These are phyloP conservation scores for Coemansia sp. DNA, from an alignment of 192 early-diverging fungal species.

Conservation along the genomic window DNA sequence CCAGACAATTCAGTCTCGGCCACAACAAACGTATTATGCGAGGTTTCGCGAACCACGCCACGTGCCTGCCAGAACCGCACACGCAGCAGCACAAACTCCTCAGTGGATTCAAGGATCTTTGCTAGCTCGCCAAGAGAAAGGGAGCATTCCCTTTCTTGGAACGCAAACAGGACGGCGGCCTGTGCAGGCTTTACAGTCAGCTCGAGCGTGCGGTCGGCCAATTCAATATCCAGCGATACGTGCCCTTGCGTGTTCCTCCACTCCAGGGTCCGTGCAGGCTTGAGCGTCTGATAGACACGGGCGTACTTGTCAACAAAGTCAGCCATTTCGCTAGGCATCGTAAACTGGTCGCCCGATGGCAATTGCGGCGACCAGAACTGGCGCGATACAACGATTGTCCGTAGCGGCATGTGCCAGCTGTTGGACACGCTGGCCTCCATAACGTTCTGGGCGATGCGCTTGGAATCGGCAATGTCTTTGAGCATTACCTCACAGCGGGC, in stretches of 20 bases:
- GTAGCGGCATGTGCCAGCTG: slow-evolving; percentile 32
- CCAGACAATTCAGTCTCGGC: slow-evolving; percentile 11
- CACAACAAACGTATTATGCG: slow-evolving; percentile 13
- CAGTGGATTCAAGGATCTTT: slow-evolving; percentile 17
- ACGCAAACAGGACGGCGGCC: slow-evolving; percentile 56
- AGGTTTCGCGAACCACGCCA: slow-evolving; percentile 41
- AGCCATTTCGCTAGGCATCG: slow-evolving; percentile 48
- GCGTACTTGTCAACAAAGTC: slow-evolving; percentile 50
- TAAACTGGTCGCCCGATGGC: slow-evolving; percentile 29
- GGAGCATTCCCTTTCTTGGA: slow-evolving; percentile 11
- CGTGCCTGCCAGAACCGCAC: slow-evolving; percentile 43
- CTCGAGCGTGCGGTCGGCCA: slow-evolving; percentile 54
- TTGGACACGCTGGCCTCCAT: slow-evolving; percentile 19
- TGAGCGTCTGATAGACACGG: slow-evolving; percentile 50
- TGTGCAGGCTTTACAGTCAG: slow-evolving; percentile 57
- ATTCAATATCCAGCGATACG: slow-evolving; percentile 59
- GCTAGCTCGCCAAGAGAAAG: slow-evolving; percentile 17
- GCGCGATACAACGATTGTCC: slow-evolving; percentile 58
- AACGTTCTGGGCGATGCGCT: slow-evolving; percentile 61
- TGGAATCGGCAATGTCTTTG: slow-evolving; percentile 74
- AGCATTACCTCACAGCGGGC: slow-evolving; percentile 79
- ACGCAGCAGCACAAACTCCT: slow-evolving; percentile 18
- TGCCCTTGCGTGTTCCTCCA: slow-evolving; percentile 57
- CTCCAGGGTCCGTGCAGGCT: slow-evolving; percentile 61
- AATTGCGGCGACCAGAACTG: slow-evolving; percentile 63